phyloP scores from a whole-genome alignment of 352 stramenopile genomes.

The Phytopythium cucurbitacearum region DNA sequence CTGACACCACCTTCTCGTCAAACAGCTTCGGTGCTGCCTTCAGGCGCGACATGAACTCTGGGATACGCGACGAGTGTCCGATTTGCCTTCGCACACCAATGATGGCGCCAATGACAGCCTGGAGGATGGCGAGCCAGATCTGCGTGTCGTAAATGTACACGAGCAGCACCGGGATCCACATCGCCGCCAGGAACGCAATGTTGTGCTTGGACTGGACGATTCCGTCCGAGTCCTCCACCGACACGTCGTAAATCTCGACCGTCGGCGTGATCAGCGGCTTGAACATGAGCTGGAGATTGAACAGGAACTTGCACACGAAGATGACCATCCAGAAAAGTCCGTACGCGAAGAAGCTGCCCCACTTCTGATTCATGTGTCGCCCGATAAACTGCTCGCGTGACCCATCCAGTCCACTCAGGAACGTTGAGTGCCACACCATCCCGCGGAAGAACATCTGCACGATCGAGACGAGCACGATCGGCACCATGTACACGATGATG shows the following conservation, averaged over 20 bases:
- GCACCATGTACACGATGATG: conserved; percentile 49
- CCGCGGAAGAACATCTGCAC: conserved; percentile 64
- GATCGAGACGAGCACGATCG: conserved; percentile 53
- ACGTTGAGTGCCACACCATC: conserved; percentile 44
- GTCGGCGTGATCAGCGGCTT: conserved; percentile 96
- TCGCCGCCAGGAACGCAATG: conserved; percentile 69
- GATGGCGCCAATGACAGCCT: conserved; percentile 66
- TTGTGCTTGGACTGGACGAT: conserved; percentile 78
- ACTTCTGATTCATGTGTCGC: conserved; percentile 71
- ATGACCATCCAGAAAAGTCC: conserved; percentile 76
- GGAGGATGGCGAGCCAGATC: conserved; percentile 85
- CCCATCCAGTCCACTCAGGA: conserved; percentile 69
- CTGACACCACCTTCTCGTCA: conserved; percentile 75
- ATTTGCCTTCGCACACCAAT: conserved; percentile 82
- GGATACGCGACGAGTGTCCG: conserved; percentile 71
- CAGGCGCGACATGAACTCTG: conserved; percentile 66
- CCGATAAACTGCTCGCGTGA: conserved; percentile 77
- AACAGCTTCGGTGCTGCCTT: conserved; percentile 65
- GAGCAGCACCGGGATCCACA: conserved; percentile 76
- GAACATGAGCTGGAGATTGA: conserved; percentile 97
- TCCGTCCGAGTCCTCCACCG: conserved; percentile 39
- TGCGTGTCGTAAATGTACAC: conserved; percentile 88
- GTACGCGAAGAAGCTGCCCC: conserved; percentile 60
- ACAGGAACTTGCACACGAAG: conserved; percentile 94
- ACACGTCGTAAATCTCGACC: conserved; percentile 91